Conservation (phyloP, 345 rosid species). For the Euphorbia pulcherrima region DNA sequence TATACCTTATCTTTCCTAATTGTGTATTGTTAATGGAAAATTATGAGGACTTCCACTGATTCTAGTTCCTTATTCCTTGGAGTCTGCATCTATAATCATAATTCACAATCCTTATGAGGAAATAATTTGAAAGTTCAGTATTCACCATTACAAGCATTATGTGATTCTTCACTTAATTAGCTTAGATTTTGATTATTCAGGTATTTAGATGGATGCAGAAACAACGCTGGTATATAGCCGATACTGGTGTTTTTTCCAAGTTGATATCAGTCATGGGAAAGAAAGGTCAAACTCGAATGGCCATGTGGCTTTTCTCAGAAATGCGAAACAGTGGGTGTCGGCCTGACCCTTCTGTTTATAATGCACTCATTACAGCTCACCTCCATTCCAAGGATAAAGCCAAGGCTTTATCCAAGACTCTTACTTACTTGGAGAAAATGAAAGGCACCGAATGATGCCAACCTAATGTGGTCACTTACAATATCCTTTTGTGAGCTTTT, state of each 20-base stretch:
- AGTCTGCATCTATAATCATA: neutral
- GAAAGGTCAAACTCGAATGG: constrained; percentile 86
- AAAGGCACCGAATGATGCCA: constrained; percentile 70
- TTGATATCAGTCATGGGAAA: constrained; percentile 80
- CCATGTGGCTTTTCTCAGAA: constrained; percentile 97
- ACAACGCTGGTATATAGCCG: constrained; percentile 83
- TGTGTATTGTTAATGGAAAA: neutral
- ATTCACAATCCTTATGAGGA: neutral
- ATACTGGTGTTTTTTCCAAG: constrained; percentile 82
- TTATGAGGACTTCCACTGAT: neutral
- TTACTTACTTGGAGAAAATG: constrained; percentile 78
- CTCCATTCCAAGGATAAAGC: constrained; percentile 75
- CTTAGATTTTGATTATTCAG: constrained; percentile 28
- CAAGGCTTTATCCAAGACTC: constrained; percentile 73
- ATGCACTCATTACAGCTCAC: constrained; percentile 82
- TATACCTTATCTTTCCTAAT: neutral
- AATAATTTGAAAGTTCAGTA: neutral
- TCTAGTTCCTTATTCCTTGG: neutral
- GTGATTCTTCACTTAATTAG: neutral
- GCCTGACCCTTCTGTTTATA: constrained; percentile 85
- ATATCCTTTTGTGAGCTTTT: constrained; percentile 80
- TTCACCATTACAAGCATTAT: neutral
- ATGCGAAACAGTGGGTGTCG: constrained; percentile 95
- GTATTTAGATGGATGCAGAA: constrained; percentile 99
- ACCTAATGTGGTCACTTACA: constrained; percentile 84